phyloP scores from a whole-genome alignment of 2,329 filamentous ascomycete genomes.

The Colletotrichum coccodes region DNA sequence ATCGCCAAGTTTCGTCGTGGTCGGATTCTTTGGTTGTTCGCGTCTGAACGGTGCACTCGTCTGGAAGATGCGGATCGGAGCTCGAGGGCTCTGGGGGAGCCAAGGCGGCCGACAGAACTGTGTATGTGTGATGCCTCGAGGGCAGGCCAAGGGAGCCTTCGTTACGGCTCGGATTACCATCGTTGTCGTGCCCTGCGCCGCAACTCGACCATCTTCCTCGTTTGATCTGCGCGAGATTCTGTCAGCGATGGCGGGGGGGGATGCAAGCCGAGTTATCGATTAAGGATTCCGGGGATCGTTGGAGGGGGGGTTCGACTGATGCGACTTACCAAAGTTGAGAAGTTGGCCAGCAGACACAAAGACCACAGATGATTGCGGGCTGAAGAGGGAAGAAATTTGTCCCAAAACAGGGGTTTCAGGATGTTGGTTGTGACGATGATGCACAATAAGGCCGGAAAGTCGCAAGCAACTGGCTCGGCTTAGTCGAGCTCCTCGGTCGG shows the following conservation, averaged over 20 bases:
- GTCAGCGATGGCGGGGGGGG: slow-evolving; percentile 8
- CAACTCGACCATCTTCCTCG: slow-evolving; percentile 28
- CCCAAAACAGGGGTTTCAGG: not conserved
- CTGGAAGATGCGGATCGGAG: slow-evolving; percentile 33
- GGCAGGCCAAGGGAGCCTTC: slow-evolving; percentile 29
- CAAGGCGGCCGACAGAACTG: slow-evolving; percentile 23
- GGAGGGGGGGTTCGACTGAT: not conserved
- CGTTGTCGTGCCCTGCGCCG: slow-evolving; percentile 29
- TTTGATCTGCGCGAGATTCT: not conserved
- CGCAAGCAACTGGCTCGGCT: slow-evolving; percentile 23
- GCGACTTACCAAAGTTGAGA: slow-evolving; percentile 1
- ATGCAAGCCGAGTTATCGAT: slow-evolving; percentile 4
- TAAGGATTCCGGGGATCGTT: not conserved
- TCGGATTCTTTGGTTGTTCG: slow-evolving; percentile 2
- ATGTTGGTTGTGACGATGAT: not conserved
- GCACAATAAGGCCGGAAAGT: slow-evolving; percentile 11
- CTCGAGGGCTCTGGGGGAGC: slow-evolving; percentile 29
- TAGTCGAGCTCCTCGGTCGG: slow-evolving; percentile 23
- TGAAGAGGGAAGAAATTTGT: not conserved
- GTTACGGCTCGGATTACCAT: slow-evolving; percentile 33
- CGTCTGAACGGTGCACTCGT: slow-evolving; percentile 27
- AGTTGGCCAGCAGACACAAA: not conserved
- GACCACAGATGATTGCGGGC: not conserved
- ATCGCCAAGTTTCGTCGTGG: slow-evolving; percentile 6
- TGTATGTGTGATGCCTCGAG: slow-evolving; percentile 18